phyloP scores from a whole-genome alignment of 2,329 filamentous ascomycete genomes.

The Aspergillus japonicus region DNA sequence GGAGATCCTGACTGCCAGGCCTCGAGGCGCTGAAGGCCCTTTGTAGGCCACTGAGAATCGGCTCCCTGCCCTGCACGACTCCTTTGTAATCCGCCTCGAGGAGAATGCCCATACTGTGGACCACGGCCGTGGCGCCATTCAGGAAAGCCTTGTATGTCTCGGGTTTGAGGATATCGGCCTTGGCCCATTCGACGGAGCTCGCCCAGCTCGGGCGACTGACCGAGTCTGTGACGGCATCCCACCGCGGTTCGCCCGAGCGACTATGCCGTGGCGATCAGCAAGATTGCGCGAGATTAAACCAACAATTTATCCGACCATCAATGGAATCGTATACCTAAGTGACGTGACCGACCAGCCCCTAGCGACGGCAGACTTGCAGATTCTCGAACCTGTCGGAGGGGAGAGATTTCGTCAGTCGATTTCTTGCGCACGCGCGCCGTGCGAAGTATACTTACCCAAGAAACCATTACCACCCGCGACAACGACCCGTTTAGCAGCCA shows the following conservation, averaged over 20 bases:
- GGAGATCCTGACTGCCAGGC: constrained; percentile 64
- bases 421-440: not conserved
- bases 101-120: constrained; percentile 94
- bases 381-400: constrained; percentile 59
- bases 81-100: constrained; percentile 98
- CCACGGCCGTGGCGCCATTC: constrained; percentile 74
- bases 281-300: not conserved
- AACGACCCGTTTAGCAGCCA: constrained; percentile 72
- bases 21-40: constrained; percentile 73
- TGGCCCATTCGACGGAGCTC: constrained; percentile 78
- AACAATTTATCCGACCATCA: not conserved
- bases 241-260: constrained; percentile 84
- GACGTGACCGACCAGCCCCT: constrained; percentile 91
- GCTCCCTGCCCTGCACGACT: constrained; percentile 78
- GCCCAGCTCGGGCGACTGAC: constrained; percentile 75
- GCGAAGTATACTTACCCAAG: constrained; percentile 57
- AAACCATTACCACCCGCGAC: constrained; percentile 95
- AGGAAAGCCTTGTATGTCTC: constrained; percentile 75
- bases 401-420: constrained; percentile 14
- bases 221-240: constrained; percentile 75
- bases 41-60: constrained; percentile 72
- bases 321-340: constrained; percentile 65
- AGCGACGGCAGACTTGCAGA: constrained; percentile 84
- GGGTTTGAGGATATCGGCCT: constrained; percentile 82
- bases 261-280: constrained; percentile 46